Evolutionary conservation across 768 basidiomycete species (phyloP), one percentile per base, ranked within the genome.

Genomic region (Leccinum imitatum): DNA sequence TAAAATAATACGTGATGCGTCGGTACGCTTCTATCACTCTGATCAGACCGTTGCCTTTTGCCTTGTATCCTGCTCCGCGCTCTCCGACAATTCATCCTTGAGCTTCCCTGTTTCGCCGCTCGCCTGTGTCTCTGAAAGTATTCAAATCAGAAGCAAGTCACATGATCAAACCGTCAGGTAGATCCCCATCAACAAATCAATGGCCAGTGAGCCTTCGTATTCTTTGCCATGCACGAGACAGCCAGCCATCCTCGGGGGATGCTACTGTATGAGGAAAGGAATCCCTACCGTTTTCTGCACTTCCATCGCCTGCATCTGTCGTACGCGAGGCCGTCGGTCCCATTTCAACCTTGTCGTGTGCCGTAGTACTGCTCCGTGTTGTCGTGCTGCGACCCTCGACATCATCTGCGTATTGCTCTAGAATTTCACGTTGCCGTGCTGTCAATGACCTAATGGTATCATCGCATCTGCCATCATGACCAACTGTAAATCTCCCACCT

Each of bases 391-490:
- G 81, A 59, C 91, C 93, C 75, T 97, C 95, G n/a, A 92, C 82
- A 66, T 98, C 95, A 70, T 95, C 91, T 19, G 93, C 96, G 68
- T 90, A 98, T 63, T 86, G 84, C 75, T 98, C 86, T 46, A 98
- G 73, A 61, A 98, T 87, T 70, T 90, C 86, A 61, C 90, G 87
- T 78, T 99, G 96, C 37, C 87, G 87, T 62, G 83, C 76, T 3
- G 92, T 88, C 60, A 98, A 80, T 19, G 90, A 84, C 77, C 96
- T 98, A 72, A 51, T 59, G 54, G 56, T 33, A 54, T 30, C 37
- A 54, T 46, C 14, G 52, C 54, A 47, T 63, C 58, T 63, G 50
- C 39, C 37, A 51, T 58, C 25, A 57, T 52, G 46, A 63, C 46
- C 39, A 44, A 31, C 41, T 17, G 33, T 57, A 59, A 53, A 37